Conservation (phyloP, 305 asterid species). For the Coffea humblotiana region DNA sequence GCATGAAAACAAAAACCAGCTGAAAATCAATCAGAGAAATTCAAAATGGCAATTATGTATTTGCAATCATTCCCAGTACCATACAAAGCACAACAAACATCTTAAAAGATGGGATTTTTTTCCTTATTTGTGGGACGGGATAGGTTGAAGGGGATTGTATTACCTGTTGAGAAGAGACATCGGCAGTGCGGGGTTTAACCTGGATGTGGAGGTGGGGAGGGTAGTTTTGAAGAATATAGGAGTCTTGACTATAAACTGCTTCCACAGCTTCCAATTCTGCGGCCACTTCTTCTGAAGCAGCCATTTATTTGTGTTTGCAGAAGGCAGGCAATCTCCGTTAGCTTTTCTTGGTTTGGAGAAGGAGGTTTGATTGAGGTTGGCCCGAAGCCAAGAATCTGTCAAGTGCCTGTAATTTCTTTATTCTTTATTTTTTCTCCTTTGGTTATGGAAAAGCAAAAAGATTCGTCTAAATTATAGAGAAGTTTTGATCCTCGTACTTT, state of each 20-base stretch:
- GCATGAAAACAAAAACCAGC: neutral
- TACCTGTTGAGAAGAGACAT: slow-evolving; percentile 83
- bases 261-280: slow-evolving; percentile 73
- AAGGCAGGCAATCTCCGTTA: too few relatives aligned
- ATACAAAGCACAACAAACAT: neutral
- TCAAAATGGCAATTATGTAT: neutral
- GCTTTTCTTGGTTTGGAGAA: too few relatives aligned
- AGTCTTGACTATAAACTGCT: slow-evolving; percentile 83
- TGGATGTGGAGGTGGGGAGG: slow-evolving; percentile 77
- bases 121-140: too few relatives aligned
- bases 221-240: slow-evolving; percentile 47
- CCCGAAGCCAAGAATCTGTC: too few relatives aligned
- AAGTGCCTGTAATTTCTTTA: too few relatives aligned
- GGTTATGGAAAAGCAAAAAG: too few relatives aligned
- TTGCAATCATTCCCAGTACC: neutral
- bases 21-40: neutral
- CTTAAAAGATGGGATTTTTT: neutral
- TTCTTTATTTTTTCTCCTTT: too few relatives aligned
- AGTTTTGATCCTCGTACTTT: too few relatives aligned
- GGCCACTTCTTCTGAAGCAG: slow-evolving; percentile 53
- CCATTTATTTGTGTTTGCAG: neutral
- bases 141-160: neutral
- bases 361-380: too few relatives aligned
- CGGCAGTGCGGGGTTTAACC: slow-evolving; percentile 93
- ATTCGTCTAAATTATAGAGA: too few relatives aligned